Evolutionary conservation across 306 rosid genomes (phyloP).

Genomic region (Citrullus amarus): DNA sequence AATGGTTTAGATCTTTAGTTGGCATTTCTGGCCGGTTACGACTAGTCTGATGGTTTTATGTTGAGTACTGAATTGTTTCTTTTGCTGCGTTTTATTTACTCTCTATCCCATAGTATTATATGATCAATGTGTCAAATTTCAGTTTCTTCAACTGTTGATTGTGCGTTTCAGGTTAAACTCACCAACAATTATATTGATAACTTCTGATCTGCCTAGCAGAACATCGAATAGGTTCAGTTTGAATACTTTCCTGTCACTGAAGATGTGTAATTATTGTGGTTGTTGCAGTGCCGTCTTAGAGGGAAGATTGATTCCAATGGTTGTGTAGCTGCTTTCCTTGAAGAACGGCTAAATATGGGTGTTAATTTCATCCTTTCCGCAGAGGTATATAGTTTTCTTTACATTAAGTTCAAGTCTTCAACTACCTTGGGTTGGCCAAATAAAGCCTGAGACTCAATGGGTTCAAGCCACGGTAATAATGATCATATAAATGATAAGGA

Average conservation of each 20-base stretch:
- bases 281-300: slow-evolving; percentile 67
- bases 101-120: not conserved
- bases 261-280: not conserved
- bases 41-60: not conserved
- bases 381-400: slow-evolving; percentile 26
- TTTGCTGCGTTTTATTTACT: not conserved
- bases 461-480: not conserved
- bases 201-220: not conserved
- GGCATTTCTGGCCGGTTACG: not conserved
- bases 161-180: not conserved
- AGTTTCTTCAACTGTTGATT: not conserved
- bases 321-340: slow-evolving; percentile 54
- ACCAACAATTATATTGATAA: not conserved
- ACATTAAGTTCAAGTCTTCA: not conserved
- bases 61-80: not conserved
- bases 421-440: not conserved
- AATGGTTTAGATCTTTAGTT: not conserved
- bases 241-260: not conserved
- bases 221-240: not conserved
- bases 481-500: not conserved
- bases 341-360: slow-evolving; percentile 80
- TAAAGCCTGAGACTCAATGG: not conserved
- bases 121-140: not conserved
- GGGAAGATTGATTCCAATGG: slow-evolving; percentile 93
- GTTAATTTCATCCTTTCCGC: slow-evolving; percentile 63